Base-by-base conservation (phyloP, 73 alveolate genomes). In the Symbiodinium pilosum region DNA sequence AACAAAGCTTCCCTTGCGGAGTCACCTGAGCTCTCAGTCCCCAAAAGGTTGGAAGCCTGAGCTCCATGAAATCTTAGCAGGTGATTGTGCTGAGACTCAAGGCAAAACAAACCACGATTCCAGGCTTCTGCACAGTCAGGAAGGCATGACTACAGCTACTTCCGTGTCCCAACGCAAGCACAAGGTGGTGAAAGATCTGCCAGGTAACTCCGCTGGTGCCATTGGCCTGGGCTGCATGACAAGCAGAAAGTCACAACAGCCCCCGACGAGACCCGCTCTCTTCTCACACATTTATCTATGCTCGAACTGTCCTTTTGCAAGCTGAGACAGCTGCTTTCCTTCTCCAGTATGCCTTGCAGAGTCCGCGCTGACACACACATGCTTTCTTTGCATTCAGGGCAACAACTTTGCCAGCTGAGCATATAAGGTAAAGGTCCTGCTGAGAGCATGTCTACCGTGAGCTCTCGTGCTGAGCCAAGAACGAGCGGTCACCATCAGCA, bases 21-120 rank as follows among this genome's bases (percentile, higher is more conserved):
- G 73, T 54, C 73, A n/a, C 73, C 73, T 64, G 81, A 64, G 81
- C 34, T n/a, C 81, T 64, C 81, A 64, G 81, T 26, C 34, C 38
- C 81, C 81, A 64, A n/a, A 64, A 64, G 41, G 81, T 64, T 38
- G 81, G 81, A 64, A 64, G 81, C 73, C 73, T 54, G 73, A 16
- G 73, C 73, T 2, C 32, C 73, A 54, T 54, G n/a, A n/a, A n/a
- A n/a, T n/a, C n/a, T n/a, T n/a, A n/a, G n/a, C n/a, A n/a, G n/a
- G n/a, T n/a, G n/a, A n/a, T n/a, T n/a, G n/a, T n/a, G n/a, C 34
- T 54, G 73, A 26, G 26, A 16, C 73, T 24, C 26, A n/a, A 11
- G 26, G 73, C 20, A 54, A n/a, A n/a, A n/a, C 32, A 54, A 54
- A 24, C 12, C 12, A n/a, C 4, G 24, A 16, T 54, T 54, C 71